Conservation (phyloP, 78 protist genomes). For the Chrysochromulina parva region DNA sequence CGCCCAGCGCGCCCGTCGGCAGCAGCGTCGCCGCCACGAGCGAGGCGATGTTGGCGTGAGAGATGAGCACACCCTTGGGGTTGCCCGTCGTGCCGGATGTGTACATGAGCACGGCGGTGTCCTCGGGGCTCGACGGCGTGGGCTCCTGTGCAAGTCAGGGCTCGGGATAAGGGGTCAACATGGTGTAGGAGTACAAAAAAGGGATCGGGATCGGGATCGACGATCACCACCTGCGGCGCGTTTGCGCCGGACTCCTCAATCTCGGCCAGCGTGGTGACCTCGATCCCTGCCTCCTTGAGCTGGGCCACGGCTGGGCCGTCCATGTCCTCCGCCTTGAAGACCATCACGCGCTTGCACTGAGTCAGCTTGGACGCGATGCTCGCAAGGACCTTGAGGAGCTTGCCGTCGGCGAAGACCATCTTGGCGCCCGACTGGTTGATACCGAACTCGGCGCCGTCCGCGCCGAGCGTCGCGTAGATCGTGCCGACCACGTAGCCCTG, state of each 20-base stretch:
- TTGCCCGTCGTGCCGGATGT: slow-evolving; percentile 96
- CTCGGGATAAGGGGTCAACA: too few relatives aligned
- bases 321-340: neutral
- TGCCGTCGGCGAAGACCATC: slow-evolving; percentile 14
- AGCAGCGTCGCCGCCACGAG: neutral
- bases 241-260: neutral
- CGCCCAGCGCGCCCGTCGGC: neutral
- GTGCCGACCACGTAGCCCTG: slow-evolving; percentile 41
- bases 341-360: neutral
- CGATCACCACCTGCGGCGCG: neutral
- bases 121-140: slow-evolving; percentile 51
- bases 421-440: slow-evolving; percentile 40
- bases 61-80: slow-evolving; percentile 83
- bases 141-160: neutral
- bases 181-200: too few relatives aligned
- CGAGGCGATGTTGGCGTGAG: slow-evolving; percentile 15
- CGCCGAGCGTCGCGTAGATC: slow-evolving; percentile 68
- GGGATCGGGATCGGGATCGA: too few relatives aligned
- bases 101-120: slow-evolving; percentile 76
- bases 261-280: slow-evolving; percentile 10
- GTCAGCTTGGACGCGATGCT: neutral
- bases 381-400: slow-evolving; percentile 5
- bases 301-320: neutral
- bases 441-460: slow-evolving; percentile 45
- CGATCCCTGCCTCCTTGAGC: neutral